Evolutionary conservation across 1,284 basidiomycete genomes (phyloP), one percentile per base, ranked within the genome.

Genomic region (Austroboletus niveus): DNA sequence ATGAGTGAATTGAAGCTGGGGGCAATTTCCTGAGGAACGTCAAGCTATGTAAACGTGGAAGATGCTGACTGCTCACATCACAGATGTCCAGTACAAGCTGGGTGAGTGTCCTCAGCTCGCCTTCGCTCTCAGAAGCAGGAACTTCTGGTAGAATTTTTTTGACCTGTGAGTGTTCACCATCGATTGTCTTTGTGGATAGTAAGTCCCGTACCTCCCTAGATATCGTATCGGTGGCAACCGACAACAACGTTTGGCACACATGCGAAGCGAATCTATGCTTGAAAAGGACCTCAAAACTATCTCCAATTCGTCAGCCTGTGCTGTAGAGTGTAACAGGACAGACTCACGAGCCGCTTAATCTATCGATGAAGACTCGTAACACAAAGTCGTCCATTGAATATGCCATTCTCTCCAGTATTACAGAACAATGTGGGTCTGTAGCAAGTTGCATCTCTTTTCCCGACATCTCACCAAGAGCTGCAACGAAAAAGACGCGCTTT

Each of bases 381-480:
- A 90, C 89, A 72, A 94, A 94, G 69, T 97, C 94, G 65, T 95
- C 93, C 86, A 98, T 93, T 1, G 92, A 94, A 63, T 94, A 82
- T 14, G 85, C 66, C 78, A 97, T 86, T 58, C 93, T 79, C 69
- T 98, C 94, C 47, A 98, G 71, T 44, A 96, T 82, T 30, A 88
- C 79, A 1, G 92, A 92, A 58, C 91, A 94, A 54, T 97, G 94
- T 2, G 91, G 89, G 70, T 98, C 95, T 0, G 94, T 94, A 1
- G 93, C 85, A 14, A 96, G 80, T 57, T 89, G 85, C 46, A 88
- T 86, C 70, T 97, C 95, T 65, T 95, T 92, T 5, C 82, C 87
- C 15, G 80, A 78, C 78, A 96, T 86, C 61, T 96, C 92, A 17
- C 79, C 76, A 39, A 98, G 72, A 14, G 93, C 92, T 2, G 92